Conservation (phyloP, 441 rosid genomes). For the Aquilaria agallochum region DNA sequence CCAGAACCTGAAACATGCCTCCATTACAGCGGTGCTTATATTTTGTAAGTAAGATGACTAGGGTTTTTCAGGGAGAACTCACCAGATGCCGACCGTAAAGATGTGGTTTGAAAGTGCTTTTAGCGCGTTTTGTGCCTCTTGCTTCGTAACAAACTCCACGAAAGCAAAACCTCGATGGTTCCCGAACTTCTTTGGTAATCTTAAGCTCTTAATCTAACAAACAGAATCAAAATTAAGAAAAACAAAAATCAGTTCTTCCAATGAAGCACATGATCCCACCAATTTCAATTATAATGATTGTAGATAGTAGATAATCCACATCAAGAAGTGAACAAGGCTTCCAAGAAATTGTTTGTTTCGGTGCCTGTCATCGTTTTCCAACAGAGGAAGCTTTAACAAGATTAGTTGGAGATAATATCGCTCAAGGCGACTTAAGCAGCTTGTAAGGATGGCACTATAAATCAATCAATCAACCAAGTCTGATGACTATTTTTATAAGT, state of each 20-base stretch:
- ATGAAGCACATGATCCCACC: too few relatives aligned
- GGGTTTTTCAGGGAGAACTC: constrained; percentile 18
- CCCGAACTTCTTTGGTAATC: constrained; percentile 85
- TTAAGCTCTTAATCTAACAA: constrained; percentile 73
- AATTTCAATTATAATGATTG: too few relatives aligned
- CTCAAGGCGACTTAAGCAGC: too few relatives aligned
- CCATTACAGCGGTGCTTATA: background rate
- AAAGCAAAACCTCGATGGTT: constrained; percentile 79
- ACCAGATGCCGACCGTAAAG: constrained; percentile 94
- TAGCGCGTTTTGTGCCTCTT: constrained; percentile 82
- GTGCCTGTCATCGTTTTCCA: too few relatives aligned
- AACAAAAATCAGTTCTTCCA: background rate
- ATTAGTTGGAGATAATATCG: too few relatives aligned
- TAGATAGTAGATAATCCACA: too few relatives aligned
- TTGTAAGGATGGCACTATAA: too few relatives aligned
- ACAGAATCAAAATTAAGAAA: constrained; percentile 1
- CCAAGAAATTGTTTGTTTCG: too few relatives aligned
- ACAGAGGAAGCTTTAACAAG: too few relatives aligned
- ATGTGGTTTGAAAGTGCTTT: constrained; percentile 73
- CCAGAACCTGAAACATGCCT: constrained; percentile 52
- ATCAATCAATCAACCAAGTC: too few relatives aligned
- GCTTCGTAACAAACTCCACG: constrained; percentile 83
- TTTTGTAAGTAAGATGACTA: background rate
- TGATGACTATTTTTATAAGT: too few relatives aligned
- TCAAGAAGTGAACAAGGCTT: too few relatives aligned